These are phyloP conservation scores for Schwanniomyces yamadae DNA, from an alignment of 805 yeast species.

Conservation along the genomic window DNA sequence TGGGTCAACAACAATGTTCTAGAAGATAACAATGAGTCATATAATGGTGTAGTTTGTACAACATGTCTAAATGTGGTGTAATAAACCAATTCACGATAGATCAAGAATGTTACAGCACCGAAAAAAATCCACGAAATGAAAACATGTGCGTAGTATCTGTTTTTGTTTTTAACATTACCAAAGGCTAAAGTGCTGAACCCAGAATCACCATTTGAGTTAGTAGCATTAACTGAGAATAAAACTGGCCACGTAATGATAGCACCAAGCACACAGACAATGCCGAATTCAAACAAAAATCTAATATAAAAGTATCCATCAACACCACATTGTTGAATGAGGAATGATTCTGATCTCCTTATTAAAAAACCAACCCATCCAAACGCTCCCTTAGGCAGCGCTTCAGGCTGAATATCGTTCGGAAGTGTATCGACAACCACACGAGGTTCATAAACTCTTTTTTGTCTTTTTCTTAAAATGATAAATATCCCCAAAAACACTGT, in stretches of 20 bases:
- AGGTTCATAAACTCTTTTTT: constrained; percentile 53
- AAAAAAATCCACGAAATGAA: constrained; percentile 74
- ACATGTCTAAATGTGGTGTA: constrained; percentile 73
- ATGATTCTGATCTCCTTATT: constrained; percentile 56
- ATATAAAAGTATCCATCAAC: constrained; percentile 76
- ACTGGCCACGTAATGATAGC: constrained; percentile 64
- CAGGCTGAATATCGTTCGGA: constrained; percentile 45
- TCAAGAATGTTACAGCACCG: constrained; percentile 61
- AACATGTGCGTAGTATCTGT: constrained; percentile 71
- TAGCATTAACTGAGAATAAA: constrained; percentile 70
- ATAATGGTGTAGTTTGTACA: constrained; percentile 68
- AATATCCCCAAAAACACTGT: constrained; percentile 42
- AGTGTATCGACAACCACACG: constrained; percentile 45
- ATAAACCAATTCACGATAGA: constrained; percentile 72
- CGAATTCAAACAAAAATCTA: constrained; percentile 60
- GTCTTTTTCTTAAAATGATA: constrained; percentile 41
- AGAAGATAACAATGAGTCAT: constrained; percentile 66
- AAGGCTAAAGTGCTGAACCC: constrained; percentile 69
- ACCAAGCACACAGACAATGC: constrained; percentile 50
- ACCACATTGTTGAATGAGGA: constrained; percentile 66
- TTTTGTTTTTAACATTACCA: constrained; percentile 60
- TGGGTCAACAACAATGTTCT: constrained; percentile 74
- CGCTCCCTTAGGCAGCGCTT: constrained; percentile 43
- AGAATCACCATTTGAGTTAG: constrained; percentile 52
- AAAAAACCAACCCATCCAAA: constrained; percentile 57